Evolutionary conservation across 768 basidiomycete species (phyloP).

Genomic region (Rhodosporidiobolus sp.): DNA sequence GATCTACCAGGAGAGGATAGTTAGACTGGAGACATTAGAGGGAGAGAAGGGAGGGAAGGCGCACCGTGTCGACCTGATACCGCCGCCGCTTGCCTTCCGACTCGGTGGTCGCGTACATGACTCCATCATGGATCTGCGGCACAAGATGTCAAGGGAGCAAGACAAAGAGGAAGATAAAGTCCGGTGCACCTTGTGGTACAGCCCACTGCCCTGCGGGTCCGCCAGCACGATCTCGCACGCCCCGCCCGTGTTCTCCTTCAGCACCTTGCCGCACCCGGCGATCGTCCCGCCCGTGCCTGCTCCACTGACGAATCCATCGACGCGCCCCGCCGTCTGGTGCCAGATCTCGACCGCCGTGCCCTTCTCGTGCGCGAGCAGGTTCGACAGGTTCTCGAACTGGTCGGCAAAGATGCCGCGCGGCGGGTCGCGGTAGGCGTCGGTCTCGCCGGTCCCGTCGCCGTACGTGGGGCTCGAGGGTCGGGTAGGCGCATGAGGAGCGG

Average conservation of each 20-base stretch:
- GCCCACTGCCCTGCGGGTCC: slow-evolving; percentile 90
- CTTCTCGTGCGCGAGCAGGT: slow-evolving; percentile 79
- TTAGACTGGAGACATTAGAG: not conserved
- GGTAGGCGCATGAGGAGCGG: not conserved
- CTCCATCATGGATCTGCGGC: slow-evolving; percentile 68
- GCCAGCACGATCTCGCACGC: slow-evolving; percentile 68
- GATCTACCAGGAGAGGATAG: slow-evolving; percentile 4
- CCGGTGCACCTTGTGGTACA: slow-evolving; percentile 77
- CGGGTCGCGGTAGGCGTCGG: slow-evolving; percentile 43
- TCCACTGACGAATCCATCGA: slow-evolving; percentile 84
- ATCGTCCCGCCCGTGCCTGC: slow-evolving; percentile 97
- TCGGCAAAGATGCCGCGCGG: slow-evolving; percentile 90
- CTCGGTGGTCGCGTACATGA: slow-evolving; percentile 91
- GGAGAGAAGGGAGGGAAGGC: not conserved
- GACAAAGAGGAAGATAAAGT: not conserved
- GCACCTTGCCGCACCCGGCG: slow-evolving; percentile 72
- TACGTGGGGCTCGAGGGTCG: not conserved
- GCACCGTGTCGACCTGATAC: slow-evolving; percentile 81
- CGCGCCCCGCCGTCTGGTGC: slow-evolving; percentile 76
- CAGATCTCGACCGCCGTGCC: slow-evolving; percentile 95
- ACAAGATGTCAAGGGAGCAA: too few relatives aligned
- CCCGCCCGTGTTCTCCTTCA: slow-evolving; percentile 68
- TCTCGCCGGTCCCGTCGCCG: not conserved
- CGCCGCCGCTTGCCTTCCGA: slow-evolving; percentile 87
- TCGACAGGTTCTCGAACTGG: slow-evolving; percentile 94